phyloP scores from a whole-genome alignment of 1,284 basidiomycete genomes.

The Trametes sp. region DNA sequence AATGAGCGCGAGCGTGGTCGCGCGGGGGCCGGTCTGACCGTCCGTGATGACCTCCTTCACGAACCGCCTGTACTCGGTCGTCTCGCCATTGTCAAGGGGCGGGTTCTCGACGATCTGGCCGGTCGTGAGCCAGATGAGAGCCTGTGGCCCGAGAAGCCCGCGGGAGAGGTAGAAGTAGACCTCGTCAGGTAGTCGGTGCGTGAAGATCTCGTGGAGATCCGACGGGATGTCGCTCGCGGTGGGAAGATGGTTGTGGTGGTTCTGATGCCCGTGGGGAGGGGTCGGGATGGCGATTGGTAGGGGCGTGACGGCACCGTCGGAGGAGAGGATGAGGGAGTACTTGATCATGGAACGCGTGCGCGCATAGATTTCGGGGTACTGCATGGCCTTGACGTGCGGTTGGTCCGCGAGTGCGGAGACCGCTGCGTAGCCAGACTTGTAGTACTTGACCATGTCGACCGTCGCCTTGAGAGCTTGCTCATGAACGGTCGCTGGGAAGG shows the following conservation, averaged over 20 bases:
- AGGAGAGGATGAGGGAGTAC: conserved; percentile 89
- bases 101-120: conserved; percentile 88
- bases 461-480: conserved; percentile 84
- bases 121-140: conserved; percentile 90
- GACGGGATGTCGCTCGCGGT: conserved; percentile 88
- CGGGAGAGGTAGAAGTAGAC: conserved; percentile 96
- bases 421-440: conserved; percentile 85
- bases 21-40: conserved; percentile 89
- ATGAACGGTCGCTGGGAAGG: conserved; percentile 87
- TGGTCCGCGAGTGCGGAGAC: conserved; percentile 83
- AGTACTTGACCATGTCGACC: conserved; percentile 89
- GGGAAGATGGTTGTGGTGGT: conserved; percentile 69
- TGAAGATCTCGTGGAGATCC: conserved; percentile 97
- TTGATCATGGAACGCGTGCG: conserved; percentile 93
- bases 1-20: conserved; percentile 88
- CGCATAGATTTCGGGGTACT: conserved; percentile 90
- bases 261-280: conserved; percentile 56
- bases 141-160: conserved; percentile 87
- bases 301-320: conserved; percentile 89
- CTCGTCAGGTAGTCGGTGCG: conserved; percentile 94
- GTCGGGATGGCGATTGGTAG: conserved; percentile 82
- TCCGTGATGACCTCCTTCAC: conserved; percentile 97
- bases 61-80: conserved; percentile 93
- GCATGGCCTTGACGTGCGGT: conserved; percentile 76
- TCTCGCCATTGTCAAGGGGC: conserved; percentile 95